These are phyloP conservation scores for Blastobotrys persicus DNA, from an alignment of 1,139 yeast genomes.

Conservation along the genomic window DNA sequence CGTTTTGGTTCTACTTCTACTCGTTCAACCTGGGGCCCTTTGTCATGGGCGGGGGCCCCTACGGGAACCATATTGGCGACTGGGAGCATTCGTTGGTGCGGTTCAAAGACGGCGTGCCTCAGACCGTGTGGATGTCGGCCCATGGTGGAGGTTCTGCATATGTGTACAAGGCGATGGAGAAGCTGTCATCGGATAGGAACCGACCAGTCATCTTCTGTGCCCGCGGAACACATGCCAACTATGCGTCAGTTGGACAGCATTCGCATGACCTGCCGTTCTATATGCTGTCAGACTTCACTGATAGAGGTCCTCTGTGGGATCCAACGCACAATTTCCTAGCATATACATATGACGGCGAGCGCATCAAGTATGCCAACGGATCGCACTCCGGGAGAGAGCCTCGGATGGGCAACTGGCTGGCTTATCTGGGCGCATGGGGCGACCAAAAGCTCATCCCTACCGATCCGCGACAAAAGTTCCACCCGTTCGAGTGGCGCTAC, in stretches of 20 bases:
- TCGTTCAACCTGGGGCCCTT: slow-evolving; percentile 93
- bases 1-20: slow-evolving; percentile 94
- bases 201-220: slow-evolving; percentile 85
- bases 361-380: slow-evolving; percentile 43
- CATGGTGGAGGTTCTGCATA: slow-evolving; percentile 98
- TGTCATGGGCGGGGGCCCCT: slow-evolving; percentile 97
- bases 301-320: slow-evolving; percentile 93
- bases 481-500: slow-evolving; percentile 85
- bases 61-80: slow-evolving; percentile 95
- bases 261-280: slow-evolving; percentile 93
- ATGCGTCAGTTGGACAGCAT: slow-evolving; percentile 94
- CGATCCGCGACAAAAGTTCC: slow-evolving; percentile 80
- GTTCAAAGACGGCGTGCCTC: slow-evolving; percentile 75
- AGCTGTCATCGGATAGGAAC: slow-evolving; percentile 45
- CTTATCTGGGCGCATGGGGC: slow-evolving; percentile 88
- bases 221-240: slow-evolving; percentile 95
- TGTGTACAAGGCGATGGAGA: slow-evolving; percentile 70
- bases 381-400: slow-evolving; percentile 58
- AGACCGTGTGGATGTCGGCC: slow-evolving; percentile 97
- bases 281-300: slow-evolving; percentile 88
- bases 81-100: slow-evolving; percentile 96
- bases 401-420: slow-evolving; percentile 73
- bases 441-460: slow-evolving; percentile 62
- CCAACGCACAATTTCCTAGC: slow-evolving; percentile 79
- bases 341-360: slow-evolving; percentile 66